phyloP scores from a whole-genome alignment of 306 rosid genomes.

The Cucumis melo region DNA sequence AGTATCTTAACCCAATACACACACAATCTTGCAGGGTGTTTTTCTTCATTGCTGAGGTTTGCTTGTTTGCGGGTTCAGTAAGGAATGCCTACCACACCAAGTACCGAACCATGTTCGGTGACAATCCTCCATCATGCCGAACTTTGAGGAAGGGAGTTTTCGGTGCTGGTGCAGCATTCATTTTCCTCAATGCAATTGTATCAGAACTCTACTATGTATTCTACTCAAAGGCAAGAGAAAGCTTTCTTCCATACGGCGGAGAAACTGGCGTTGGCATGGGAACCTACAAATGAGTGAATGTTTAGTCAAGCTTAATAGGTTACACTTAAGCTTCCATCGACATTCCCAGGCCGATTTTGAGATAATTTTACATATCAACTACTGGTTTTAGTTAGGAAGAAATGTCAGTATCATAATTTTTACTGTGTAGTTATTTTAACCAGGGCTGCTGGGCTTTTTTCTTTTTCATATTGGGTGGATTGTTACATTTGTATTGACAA shows the following conservation, averaged over 20 bases:
- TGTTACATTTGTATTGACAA: slow-evolving; percentile 3
- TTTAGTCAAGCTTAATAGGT: slow-evolving; percentile 6
- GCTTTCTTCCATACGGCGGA: slow-evolving; percentile 52
- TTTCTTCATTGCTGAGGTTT: slow-evolving; percentile 80
- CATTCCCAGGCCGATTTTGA: slow-evolving; percentile 10
- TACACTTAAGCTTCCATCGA: slow-evolving; percentile 9
- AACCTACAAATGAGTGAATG: slow-evolving; percentile 49
- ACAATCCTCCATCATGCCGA: slow-evolving; percentile 40
- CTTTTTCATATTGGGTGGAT: not conserved
- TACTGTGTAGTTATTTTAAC: not conserved
- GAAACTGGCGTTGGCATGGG: slow-evolving; percentile 82
- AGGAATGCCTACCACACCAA: slow-evolving; percentile 87
- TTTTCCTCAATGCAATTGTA: slow-evolving; percentile 49
- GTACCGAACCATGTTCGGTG: slow-evolving; percentile 35
- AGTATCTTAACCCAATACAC: not conserved
- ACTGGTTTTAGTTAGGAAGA: slow-evolving; percentile 6
- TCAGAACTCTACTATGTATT: slow-evolving; percentile 62
- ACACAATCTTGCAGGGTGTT: slow-evolving; percentile 43
- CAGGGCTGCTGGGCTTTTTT: not conserved
- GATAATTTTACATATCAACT: slow-evolving; percentile 17
- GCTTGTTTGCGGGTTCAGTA: slow-evolving; percentile 89
- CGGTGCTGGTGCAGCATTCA: slow-evolving; percentile 81
- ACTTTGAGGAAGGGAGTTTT: slow-evolving; percentile 84
- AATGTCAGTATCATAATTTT: not conserved
- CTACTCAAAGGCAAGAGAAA: slow-evolving; percentile 76